Evolutionary conservation across 257 asterid genomes (phyloP).

Genomic region (Sherardia arvensis): DNA sequence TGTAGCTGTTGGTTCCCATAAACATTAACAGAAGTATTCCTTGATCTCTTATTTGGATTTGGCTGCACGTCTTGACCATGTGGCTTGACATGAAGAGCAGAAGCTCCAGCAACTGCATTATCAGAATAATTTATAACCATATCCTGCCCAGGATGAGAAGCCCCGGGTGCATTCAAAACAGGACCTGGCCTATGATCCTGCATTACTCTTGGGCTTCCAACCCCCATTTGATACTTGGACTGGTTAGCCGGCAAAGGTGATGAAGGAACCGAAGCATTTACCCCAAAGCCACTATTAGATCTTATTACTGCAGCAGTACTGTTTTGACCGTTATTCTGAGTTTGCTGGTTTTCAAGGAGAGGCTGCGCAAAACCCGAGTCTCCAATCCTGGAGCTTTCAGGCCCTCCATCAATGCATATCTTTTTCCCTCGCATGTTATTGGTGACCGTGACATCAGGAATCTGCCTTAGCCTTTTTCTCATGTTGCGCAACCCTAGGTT

Average conservation of each 20-base stretch:
- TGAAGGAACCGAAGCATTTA: constrained; percentile 55
- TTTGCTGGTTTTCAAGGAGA: constrained; percentile 40
- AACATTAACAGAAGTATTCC: constrained; percentile 33
- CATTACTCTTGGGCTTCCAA: constrained; percentile 56
- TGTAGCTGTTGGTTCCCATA: constrained; percentile 55
- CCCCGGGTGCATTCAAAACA: constrained; percentile 40
- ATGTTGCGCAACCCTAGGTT: constrained; percentile 54
- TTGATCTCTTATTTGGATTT: constrained; percentile 51
- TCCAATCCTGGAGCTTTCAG: constrained; percentile 56
- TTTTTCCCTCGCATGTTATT: constrained; percentile 54
- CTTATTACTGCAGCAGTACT: constrained; percentile 42
- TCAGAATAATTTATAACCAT: constrained; percentile 45
- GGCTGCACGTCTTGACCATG: constrained; percentile 66
- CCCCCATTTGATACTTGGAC: constrained; percentile 45
- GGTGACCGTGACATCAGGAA: constrained; percentile 46
- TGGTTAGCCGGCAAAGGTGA: constrained; percentile 48
- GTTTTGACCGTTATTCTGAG: constrained; percentile 49
- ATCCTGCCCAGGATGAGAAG: constrained; percentile 68
- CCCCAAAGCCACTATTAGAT: constrained; percentile 56
- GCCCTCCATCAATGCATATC: constrained; percentile 50
- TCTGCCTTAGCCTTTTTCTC: constrained; percentile 62
- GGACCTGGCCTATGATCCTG: constrained; percentile 67
- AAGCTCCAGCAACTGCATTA: constrained; percentile 26
- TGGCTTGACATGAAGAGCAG: constrained; percentile 61
- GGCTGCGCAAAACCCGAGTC: constrained; percentile 50